Evolutionary conservation across 441 rosid species (phyloP).

Genomic region (Bocquillonia castaneifolia): DNA sequence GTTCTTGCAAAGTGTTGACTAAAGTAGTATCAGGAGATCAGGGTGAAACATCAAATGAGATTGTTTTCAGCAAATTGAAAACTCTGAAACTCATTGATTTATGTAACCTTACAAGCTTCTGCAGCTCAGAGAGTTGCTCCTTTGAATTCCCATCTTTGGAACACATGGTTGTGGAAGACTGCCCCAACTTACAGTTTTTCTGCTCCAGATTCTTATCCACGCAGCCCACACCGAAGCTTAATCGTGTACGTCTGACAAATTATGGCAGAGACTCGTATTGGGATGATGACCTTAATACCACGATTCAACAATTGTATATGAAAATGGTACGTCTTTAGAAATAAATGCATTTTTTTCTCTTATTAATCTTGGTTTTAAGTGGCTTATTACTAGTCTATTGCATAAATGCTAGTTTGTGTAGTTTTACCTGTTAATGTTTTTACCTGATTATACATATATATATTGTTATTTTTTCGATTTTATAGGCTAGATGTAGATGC

Average conservation of each 20-base stretch:
- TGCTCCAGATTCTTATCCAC: constrained; percentile 7
- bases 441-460: too few species aligned
- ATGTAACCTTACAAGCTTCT: not conserved
- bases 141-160: constrained; percentile 16
- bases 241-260: not conserved
- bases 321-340: constrained; percentile 4
- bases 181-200: constrained; percentile 15
- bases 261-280: not conserved
- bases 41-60: not conserved
- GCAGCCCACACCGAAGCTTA: constrained; percentile 18
- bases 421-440: too few species aligned
- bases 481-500: too few species aligned
- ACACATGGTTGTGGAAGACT: not conserved
- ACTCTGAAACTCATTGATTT: not conserved
- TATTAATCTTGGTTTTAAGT: too few species aligned
- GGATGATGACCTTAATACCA: constrained; percentile 13
- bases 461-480: too few species aligned
- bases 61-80: not conserved
- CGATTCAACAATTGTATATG: not conserved
- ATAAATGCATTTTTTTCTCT: too few species aligned
- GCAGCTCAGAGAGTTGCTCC: not conserved
- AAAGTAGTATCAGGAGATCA: not conserved
- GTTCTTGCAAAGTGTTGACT: not conserved
- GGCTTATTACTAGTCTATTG: too few species aligned
- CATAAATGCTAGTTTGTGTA: too few species aligned